Evolutionary conservation across 129 eudicot genomes (phyloP), one percentile per base, ranked within the genome.

Genomic region (Erigeron canadensis): DNA sequence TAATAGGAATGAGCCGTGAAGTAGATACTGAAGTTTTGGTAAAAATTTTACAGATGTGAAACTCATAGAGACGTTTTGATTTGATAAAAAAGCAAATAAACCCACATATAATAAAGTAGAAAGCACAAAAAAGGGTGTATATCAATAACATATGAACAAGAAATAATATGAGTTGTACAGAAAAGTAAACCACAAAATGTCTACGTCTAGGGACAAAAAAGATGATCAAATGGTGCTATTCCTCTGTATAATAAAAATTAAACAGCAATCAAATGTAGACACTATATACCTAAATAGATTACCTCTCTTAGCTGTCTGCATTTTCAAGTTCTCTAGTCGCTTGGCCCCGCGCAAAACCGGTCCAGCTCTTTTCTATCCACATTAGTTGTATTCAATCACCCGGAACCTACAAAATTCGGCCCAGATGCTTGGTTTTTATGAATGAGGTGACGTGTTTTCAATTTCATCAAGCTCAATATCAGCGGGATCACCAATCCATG

Each of bases 401-500:
- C 61, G 10, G 21, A 15, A 55, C 82, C 77, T 71, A 65, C 77
- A 78, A 78, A 78, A 78, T 10, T 42, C 62, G 77, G 82, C 68
- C 72, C 42, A 50, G 63, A 39, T 76, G 75, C 63, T 68, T 22
- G 12, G 40, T 69, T 45, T 13, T 68, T 69, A 67, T 38, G 51
- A 68, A 21, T 57, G 67, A 17, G 67, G 77, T 55, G 69, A 60
- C 50, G 37, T 65, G 46, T 65, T 63, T 22, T 75, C 68, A 17
- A 63, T 83, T 22, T 84, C 89, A 67, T 92, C 88, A 19, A 89
- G 86, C 41, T 46, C 89, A n/a, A 93, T 74, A 84, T 93, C 96
- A 28, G 98, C 96, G 48, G 96, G 96, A 80, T 93, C 98, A 38
- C 96, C 98, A 19, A 87, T 93, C 96, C 98, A 93, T 10, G 95